Evolutionary conservation across 192 early-diverging fungal species (phyloP), one percentile per base, ranked within the genome.

Genomic region (Entophlyctis luteolus): DNA sequence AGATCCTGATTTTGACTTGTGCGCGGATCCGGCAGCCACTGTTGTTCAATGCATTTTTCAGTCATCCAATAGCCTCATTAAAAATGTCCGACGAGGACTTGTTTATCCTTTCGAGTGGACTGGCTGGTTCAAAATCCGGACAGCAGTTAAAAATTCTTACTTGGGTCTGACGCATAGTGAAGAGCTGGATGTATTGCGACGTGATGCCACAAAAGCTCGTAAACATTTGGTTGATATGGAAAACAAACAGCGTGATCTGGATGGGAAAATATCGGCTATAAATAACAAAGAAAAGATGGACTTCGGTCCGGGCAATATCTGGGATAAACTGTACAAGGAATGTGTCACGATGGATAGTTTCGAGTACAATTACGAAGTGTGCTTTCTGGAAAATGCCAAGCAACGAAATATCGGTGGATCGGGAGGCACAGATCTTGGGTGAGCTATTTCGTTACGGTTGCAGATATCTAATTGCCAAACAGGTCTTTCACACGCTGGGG

Each of bases 321-420:
- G 84, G 77, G 81, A 87, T 45, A 73, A 86, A 31, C 29, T 94
- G 0, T 74, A 84, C 22, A 78, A 82, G 29, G 48, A 89, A 53
- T 98, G 96, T 78, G 75, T 89, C 57, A 76, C 79, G 12, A 73
- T 85, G 20, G 84, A 91, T 57, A 77, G 86, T 1, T 67, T 81
- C 34, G 89, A 90, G 88, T 92, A 86, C 66, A 77, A 65, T 3
- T 92, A 84, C 65, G 79, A 92, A 84, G 54, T 96, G 67, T 99
- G 96, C 75, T 65, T 95, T 20, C 81, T 91, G 67, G 90, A 86
- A 16, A 79, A 80, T 23, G 91, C 88, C 0, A 72, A 83, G 29
- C 96, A 98, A 80, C 85, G 83, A 29, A 80, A 77, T 56, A 84
- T 89, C 56, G 81, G 81, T 57, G 79, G 87, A 59, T 68, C 74